Conservation (phyloP, 169 alveolate species). For the Eimeria praecox region DNA sequence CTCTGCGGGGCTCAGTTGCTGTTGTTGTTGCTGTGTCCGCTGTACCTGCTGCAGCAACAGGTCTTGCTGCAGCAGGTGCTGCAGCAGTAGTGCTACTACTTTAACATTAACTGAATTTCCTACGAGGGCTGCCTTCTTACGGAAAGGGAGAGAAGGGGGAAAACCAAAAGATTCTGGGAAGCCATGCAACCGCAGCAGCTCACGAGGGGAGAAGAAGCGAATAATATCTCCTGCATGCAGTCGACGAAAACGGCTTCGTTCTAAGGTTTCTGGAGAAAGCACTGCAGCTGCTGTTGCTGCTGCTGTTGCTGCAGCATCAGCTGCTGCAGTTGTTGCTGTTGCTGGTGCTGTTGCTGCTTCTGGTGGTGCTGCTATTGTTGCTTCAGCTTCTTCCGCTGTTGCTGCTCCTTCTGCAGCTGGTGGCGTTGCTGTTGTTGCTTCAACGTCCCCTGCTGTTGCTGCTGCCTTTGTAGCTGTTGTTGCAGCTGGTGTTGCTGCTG, state of each 20-base stretch:
- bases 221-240: constrained; percentile 17
- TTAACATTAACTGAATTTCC: constrained; percentile 88
- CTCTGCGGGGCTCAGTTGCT: background rate
- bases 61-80: constrained; percentile 79
- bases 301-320: constrained; percentile 42
- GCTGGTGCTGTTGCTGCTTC: background rate
- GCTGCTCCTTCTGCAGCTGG: too few relatives aligned
- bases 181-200: constrained; percentile 87
- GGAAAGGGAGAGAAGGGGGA: constrained; percentile 79
- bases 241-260: constrained; percentile 32
- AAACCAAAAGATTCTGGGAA: constrained; percentile 86
- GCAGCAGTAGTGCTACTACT: constrained; percentile 86
- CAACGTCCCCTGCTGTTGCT: background rate
- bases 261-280: background rate
- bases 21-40: background rate
- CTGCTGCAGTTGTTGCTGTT: background rate
- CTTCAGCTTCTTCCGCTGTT: background rate
- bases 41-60: constrained; percentile 48
- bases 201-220: constrained; percentile 87
- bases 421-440: background rate
- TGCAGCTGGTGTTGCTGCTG: constrained; percentile 49
- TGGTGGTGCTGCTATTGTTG: background rate
- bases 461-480: background rate
- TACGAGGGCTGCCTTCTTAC: constrained; percentile 83
- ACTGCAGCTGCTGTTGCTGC: constrained; percentile 57